phyloP scores from a whole-genome alignment of 345 rosid species.

The Dipteronia sinensis region DNA sequence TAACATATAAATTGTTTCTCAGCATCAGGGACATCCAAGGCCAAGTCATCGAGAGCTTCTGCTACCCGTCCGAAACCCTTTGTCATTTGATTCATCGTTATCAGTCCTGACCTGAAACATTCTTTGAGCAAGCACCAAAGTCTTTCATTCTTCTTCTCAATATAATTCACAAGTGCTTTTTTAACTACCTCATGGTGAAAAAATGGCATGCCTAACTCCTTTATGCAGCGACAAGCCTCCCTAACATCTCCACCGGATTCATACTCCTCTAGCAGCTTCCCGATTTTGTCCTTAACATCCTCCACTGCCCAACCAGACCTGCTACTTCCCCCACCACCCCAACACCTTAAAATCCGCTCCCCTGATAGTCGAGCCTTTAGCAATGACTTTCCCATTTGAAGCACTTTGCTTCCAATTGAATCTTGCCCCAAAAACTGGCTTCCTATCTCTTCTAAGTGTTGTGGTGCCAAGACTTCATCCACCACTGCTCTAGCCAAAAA shows the following conservation, averaged over 20 bases:
- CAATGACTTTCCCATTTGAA: conserved; percentile 74
- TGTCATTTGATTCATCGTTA: conserved; percentile 74
- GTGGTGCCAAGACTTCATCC: conserved; percentile 82
- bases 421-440: conserved; percentile 50
- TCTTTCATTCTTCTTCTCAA: conserved; percentile 65
- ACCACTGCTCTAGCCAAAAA: conserved; percentile 82
- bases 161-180: conserved; percentile 57
- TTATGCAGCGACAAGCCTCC: conserved; percentile 81
- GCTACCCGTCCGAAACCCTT: conserved; percentile 73
- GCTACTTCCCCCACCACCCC: conserved; percentile 80
- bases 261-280: conserved; percentile 74
- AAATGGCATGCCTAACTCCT: conserved; percentile 85
- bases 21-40: conserved; percentile 85
- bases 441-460: conserved; percentile 64
- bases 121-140: conserved; percentile 56
- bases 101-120: conserved; percentile 67
- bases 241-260: conserved; percentile 70
- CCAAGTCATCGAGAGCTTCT: conserved; percentile 76
- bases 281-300: conserved; percentile 75
- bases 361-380: conserved; percentile 76
- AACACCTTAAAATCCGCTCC: conserved; percentile 79
- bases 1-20: conserved; percentile 46
- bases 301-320: conserved; percentile 65
- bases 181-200: conserved; percentile 88
- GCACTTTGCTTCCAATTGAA: conserved; percentile 59